Base-by-base conservation (phyloP, 805 yeast genomes). In the Kuraishia ogatae region DNA sequence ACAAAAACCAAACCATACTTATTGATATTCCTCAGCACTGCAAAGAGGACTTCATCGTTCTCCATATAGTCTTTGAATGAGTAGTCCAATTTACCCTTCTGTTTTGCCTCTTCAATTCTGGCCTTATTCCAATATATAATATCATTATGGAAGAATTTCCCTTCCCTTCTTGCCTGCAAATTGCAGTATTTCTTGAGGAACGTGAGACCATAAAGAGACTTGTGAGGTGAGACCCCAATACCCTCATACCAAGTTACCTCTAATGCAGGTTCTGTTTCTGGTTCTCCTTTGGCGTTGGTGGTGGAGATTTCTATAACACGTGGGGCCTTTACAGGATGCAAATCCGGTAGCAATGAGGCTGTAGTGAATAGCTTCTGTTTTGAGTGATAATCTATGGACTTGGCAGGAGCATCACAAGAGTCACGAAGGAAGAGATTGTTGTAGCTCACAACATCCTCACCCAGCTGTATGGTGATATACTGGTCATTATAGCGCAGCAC, bases 301-400 rank as follows among this genome's bases (percentile, higher is more conserved):
- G 49, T 48, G 19, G 43, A n/a, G 2, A 39, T 65, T 21, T 68
- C 68, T 1, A 63, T 53, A 1, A 71, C 58, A 2, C 69, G 61
- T 1, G 79, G 76, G 1, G 74, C 64, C 0, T 58, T 62, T 2
- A 59, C 57, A 0, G 85, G 75, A 5, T 61, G 59, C 35, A 77
- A 67, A n/a, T 66, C 61, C 15, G 61, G 57, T 56, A 71, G 62
- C 54, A 79, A 67, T 53, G 73, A 64, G 1, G 81, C 83, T 0
- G 91, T 84, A n/a, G 86, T 78, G 66, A 85, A 83, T 28, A 76
- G 63, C 63, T 85, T 87, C 63, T 87, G 92, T 20, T 77, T 76
- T 0, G 88, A 77, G 24, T 67, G 63, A 2, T 73, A 69, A 59
- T 87, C 88, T 4, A 84, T 73, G 0, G 87, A 80, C 11, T 61